Evolutionary conservation across 441 rosid genomes (phyloP), one percentile per base, ranked within the genome.

Genomic region (Rhodomyrtus psidioides): DNA sequence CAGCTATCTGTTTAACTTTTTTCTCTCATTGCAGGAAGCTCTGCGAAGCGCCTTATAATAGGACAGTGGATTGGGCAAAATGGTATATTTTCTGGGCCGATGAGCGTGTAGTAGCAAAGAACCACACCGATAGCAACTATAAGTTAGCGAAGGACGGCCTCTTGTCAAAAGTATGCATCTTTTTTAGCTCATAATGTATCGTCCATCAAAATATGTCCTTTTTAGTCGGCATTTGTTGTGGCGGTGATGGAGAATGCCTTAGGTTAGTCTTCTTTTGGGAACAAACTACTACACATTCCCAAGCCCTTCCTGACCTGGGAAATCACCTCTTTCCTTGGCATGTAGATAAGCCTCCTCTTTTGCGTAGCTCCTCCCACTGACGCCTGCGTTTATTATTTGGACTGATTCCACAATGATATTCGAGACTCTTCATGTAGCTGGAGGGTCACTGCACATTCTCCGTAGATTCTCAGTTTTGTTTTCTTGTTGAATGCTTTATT

Each of bases 41-140:
- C 39, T 92, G 93, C 79, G 98, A 95, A 90, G 91, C 95, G 84
- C 98, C 98, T 84, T 95, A 94, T 88, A 89, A 88, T 95, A 93
- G 90, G 94, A 97, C 95, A 17, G 95, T 97, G 51, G 98, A 97
- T 82, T 97, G 99, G 98, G 90, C 91, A 53, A 95, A 93, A 88
- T 97, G 98, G 97, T 93, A 94, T 87, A 91, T 97, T 83, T 94
- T 97, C 86, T 97, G 96, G 98, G 96, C 91, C 4, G 98, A 95
- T 83, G 98, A 97, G 89, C 95, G 96, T 6, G 96, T 93, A 24
- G 98, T 95, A 53, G 93, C 97, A 6, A 95, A 94, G 91, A 93
- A 79, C 88, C 98, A 95, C 86, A 91, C 91, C 23, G 97, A 95
- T 88, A 95, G 98, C 94, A 94, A 97, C 87, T 97, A 95, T 89